Evolutionary conservation across 805 yeast species (phyloP), one percentile per base, ranked within the genome.

Genomic region (Starmerella floricola): DNA sequence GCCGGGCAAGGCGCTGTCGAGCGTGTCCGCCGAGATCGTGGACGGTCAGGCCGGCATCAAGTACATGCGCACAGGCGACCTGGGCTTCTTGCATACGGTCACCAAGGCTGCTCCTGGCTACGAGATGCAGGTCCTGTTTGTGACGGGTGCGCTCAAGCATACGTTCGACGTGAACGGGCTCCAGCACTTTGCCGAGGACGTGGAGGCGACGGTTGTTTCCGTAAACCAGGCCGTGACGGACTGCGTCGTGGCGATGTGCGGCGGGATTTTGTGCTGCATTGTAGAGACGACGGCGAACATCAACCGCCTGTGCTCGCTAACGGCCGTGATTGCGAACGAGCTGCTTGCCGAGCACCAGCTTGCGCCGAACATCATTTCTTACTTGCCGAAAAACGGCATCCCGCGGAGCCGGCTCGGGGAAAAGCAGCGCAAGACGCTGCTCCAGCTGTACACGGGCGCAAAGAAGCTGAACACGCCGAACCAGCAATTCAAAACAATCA

Each of bases 101-200:
- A 68, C 72, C 3, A 50, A 48, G 31, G 6, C 36, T 6, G 66
- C 65, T 6, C 40, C 67, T 55, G 54, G 69, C 57, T 56, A 63
- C 44, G 76, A 64, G 42, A 64, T 85, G 60, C 95, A 86, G 55
- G 77, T 91, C 4, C 65, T 91, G 39, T 91, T 79, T 60, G 85
- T 85, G 4, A 60, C 91, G 36, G 97, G 98, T 0, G 69, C 76
- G 38, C 78, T 91, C 31, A 74, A 82, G 6, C 88, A 81, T 50
- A 86, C 97, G 0, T 78, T 91, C 61, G 99, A 91, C 58, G 78
- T 80, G 2, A 68, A 83, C 65, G 99, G 99, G 0, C 65, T 91
- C 54, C 86, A 83, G 53, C 94, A 85, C 59, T 88, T 91, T 66
- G 93, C 93, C 1, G 63, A 68, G 19, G 98, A 91, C 59, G 72